These are phyloP conservation scores for Paraglomus occultum DNA, from an alignment of 192 early-diverging fungal genomes.

Conservation along the genomic window DNA sequence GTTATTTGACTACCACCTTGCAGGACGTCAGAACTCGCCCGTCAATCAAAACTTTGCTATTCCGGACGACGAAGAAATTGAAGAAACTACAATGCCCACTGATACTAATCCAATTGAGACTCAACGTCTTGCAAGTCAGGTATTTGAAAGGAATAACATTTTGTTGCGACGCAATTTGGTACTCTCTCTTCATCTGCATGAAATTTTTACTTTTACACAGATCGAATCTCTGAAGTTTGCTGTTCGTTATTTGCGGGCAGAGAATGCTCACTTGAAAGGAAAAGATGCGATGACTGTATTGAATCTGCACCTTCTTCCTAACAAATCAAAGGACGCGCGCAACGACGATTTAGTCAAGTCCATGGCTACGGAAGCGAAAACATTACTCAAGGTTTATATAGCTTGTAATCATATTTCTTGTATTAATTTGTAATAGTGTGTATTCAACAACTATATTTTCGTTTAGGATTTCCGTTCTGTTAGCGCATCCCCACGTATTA, in stretches of 20 bases:
- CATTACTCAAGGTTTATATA: constrained; percentile 42
- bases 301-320: constrained; percentile 25
- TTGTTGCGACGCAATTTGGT: background rate
- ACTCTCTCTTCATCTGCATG: background rate
- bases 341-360: constrained; percentile 32
- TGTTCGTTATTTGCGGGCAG: constrained; percentile 70
- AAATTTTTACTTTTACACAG: constrained; percentile 40
- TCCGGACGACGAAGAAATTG: background rate
- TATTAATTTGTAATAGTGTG: background rate
- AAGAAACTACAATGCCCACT: background rate
- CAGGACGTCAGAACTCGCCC: background rate
- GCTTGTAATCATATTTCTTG: background rate
- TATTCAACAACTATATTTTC: background rate
- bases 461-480: constrained; percentile 39
- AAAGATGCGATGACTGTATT: constrained; percentile 46
- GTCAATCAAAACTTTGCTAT: background rate
- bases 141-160: background rate
- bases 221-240: constrained; percentile 72
- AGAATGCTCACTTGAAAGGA: constrained; percentile 80
- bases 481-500: constrained; percentile 52
- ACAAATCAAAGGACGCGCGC: constrained; percentile 15
- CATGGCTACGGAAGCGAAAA: constrained; percentile 48
- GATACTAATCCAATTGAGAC: constrained; percentile 1
- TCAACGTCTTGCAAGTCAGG: constrained; percentile 16
- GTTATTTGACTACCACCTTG: background rate